Base-by-base conservation (phyloP, 768 basidiomycete species). In the Podaxis carcinomalis region DNA sequence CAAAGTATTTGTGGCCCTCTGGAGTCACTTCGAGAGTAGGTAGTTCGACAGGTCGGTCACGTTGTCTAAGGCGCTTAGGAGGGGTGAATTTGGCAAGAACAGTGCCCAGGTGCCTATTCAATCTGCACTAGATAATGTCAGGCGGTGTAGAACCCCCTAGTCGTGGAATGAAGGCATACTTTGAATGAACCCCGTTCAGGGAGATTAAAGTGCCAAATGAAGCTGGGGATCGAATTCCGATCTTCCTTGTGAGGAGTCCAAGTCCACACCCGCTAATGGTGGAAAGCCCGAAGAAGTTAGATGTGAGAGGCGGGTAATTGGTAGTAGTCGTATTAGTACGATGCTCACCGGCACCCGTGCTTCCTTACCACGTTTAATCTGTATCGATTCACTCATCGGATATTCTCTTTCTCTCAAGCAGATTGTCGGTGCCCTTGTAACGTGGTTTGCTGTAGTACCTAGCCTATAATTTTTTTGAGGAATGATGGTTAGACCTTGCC, bases 1-100 rank as follows among this genome's bases (percentile, higher is more conserved):
- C 67, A 23, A 69, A 66, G 36, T 61, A 63, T 13, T 32, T 19
- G 35, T 68, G 68, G 19, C 68, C 68, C 28, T 62, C 53, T 13
- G 68, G 66, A 13, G 58, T 65, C 7, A 69, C 65, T 40, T 64
- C 59, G 10, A 69, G 62, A 27, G 57, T 32, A 25, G 61, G 21
- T 19, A 52, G 51, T 16, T 52, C 27, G n/a, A 32, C 28, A 11
- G 49, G 36, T 21, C 52, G 35, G 13, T 51, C 16, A 5, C 44
- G 37, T 23, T 46, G 59, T 23, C 50, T 13, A 23, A 51, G 27
- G 21, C 49, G 46, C n/a, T 37, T 44, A 2, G 57, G 27, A 46
- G 62, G 64, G 14, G n/a, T 56, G 37, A 63, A 65, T 13, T 50
- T 61, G n/a, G 64, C 64, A 5, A 65, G 42, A 16, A 27, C 21